A percentile compares a stretch with the other conserved stretches of the same genome.
Conservation (phyloP, 176 grass and related monocot genomes). For the Aegilops bicornis region DNA sequence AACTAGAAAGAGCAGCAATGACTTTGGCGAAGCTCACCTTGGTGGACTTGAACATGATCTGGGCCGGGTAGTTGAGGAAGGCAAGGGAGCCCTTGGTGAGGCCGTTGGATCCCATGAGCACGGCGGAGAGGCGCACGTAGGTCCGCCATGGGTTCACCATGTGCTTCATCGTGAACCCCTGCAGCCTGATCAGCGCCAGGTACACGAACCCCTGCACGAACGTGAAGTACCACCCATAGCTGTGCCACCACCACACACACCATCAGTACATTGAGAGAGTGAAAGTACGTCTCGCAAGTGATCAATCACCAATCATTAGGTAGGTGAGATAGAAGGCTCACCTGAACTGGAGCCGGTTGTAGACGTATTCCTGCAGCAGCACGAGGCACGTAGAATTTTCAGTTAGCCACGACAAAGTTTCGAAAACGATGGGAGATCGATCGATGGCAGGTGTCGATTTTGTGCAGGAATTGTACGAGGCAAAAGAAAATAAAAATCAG, state of each 20-base stretch:
- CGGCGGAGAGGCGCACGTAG: conserved; percentile 74
- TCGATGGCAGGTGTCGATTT: no score
- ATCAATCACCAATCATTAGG: neutral
- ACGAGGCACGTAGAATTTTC: neutral
- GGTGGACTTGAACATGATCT: conserved; percentile 98
- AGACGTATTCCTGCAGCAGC: conserved; percentile 77
- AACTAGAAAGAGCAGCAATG: no score
- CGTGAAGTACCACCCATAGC: conserved; percentile 98
- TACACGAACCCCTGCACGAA: conserved; percentile 93
- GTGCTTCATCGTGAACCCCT: conserved; percentile 77
- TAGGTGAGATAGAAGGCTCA: no score
- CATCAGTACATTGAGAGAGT: neutral
- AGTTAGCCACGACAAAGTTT: neutral
- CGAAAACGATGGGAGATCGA: neutral
- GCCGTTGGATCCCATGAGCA: conserved; percentile 89
- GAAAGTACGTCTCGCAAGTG: neutral
- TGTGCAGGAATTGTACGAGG: neutral
- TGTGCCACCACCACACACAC: neutral
- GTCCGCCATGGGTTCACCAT: conserved; percentile 94
- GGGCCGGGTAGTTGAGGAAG: conserved; percentile 93
- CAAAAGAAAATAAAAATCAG: neutral
- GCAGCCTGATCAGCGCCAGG: conserved; percentile 64
- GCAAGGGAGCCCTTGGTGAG: conserved; percentile 97
- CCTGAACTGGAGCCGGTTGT: conserved; percentile 95
- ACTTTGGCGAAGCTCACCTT: neutral